phyloP scores from a whole-genome alignment of 1,139 yeast species.

The Magnusiomyces paraingens region DNA sequence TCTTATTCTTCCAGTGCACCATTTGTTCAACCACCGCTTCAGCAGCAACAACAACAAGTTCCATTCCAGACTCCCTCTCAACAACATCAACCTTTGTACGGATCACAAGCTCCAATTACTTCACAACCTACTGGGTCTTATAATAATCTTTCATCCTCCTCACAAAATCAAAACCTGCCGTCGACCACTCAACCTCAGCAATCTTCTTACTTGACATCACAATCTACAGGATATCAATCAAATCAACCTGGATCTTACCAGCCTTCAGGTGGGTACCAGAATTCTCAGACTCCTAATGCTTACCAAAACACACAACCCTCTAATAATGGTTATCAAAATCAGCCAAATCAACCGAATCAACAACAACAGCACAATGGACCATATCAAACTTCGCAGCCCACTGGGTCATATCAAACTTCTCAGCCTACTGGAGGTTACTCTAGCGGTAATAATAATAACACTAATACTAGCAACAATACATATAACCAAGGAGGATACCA shows the following conservation, averaged over 20 bases:
- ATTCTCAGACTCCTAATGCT: no score
- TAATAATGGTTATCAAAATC: neutral
- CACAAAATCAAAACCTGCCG: neutral
- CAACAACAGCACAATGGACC: neutral
- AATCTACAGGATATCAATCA: slow-evolving; percentile 6
- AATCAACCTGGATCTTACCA: neutral
- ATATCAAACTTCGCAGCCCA: no score
- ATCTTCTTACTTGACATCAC: slow-evolving; percentile 9
- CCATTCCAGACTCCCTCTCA: neutral
- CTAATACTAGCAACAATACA: no score
- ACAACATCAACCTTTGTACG: neutral
- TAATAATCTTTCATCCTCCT: slow-evolving; percentile 1
- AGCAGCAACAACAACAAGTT: neutral
- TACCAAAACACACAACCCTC: no score
- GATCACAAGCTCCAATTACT: neutral
- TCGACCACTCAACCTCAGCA: slow-evolving; percentile 7
- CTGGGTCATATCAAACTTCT: no score
- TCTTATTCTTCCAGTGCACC: slow-evolving; percentile 1
- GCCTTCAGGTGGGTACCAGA: neutral
- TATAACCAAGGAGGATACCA: neutral
- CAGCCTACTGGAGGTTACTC: no score
- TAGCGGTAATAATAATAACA: no score
- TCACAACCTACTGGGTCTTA: slow-evolving; percentile 7
- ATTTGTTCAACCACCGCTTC: neutral
- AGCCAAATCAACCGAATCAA: neutral